Conservation (phyloP, 371 early-diverging fungal genomes). For the Amoeboaphelidium protococcarum region DNA sequence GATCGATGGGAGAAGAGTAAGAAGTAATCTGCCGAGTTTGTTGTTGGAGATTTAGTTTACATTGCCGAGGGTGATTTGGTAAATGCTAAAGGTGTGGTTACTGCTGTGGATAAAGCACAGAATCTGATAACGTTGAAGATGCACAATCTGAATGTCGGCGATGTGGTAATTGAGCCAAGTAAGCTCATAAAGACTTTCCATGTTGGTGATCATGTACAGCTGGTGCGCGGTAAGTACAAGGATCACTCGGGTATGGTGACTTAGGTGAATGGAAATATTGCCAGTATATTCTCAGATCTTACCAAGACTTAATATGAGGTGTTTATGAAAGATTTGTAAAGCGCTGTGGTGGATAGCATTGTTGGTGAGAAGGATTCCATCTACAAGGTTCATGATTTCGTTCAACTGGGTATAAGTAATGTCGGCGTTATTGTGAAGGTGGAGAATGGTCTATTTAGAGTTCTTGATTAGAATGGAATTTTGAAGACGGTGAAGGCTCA, state of each 20-base stretch:
- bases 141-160: slow-evolving; percentile 17
- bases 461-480: slow-evolving; percentile 53
- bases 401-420: slow-evolving; percentile 37
- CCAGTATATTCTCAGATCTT: slow-evolving; percentile 52
- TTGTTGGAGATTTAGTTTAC: slow-evolving; percentile 28
- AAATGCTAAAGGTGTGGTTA: slow-evolving; percentile 48
- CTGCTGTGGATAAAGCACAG: slow-evolving; percentile 24
- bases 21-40: slow-evolving; percentile 13
- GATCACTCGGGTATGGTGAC: slow-evolving; percentile 72
- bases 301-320: slow-evolving; percentile 46
- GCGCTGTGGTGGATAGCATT: slow-evolving; percentile 23
- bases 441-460: slow-evolving; percentile 37
- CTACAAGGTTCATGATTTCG: slow-evolving; percentile 61
- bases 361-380: slow-evolving; percentile 13
- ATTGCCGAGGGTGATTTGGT: slow-evolving; percentile 70
- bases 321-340: slow-evolving; percentile 62
- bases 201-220: slow-evolving; percentile 77
- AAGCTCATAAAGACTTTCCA: slow-evolving; percentile 62
- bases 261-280: slow-evolving; percentile 39
- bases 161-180: slow-evolving; percentile 8
- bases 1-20: slow-evolving; percentile 23
- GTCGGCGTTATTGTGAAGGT: slow-evolving; percentile 65
- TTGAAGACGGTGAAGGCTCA: slow-evolving; percentile 33
- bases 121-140: slow-evolving; percentile 38
- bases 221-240: slow-evolving; percentile 60